Percentiles rank a stretch among this genome's conserved stretches.
These are phyloP conservation scores for Handroanthus guayacan DNA, from an alignment of 257 asterid species.

Conservation along the genomic window DNA sequence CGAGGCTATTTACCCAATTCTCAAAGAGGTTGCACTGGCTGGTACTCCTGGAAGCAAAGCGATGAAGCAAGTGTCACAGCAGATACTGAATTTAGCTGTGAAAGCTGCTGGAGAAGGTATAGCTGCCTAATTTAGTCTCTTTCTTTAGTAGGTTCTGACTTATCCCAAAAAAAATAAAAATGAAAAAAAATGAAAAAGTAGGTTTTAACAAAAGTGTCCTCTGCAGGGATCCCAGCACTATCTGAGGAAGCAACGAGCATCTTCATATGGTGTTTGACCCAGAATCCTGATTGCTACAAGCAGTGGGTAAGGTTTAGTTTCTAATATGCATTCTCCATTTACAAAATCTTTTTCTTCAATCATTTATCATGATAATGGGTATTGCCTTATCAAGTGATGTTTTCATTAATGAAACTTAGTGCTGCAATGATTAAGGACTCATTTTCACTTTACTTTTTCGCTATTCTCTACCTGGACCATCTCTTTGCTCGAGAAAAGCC, in stretches of 20 bases:
- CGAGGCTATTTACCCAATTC: conserved; percentile 75
- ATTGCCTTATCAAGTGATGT: conserved; percentile 13
- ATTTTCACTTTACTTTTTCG: background rate
- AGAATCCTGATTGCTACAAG: conserved; percentile 76
- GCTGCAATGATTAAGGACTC: background rate
- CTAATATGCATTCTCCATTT: background rate
- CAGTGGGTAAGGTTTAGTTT: conserved; percentile 70
- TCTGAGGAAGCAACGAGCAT: conserved; percentile 71
- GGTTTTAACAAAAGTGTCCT: conserved; percentile 33
- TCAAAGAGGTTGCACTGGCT: conserved; percentile 83
- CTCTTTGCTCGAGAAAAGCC: conserved; percentile 5
- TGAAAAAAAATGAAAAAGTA: background rate
- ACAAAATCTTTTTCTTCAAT: background rate
- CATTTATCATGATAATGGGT: background rate
- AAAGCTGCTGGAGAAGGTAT: conserved; percentile 79
- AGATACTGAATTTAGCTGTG: conserved; percentile 59
- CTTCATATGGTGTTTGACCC: conserved; percentile 83
- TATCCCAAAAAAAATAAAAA: background rate
- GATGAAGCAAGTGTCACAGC: conserved; percentile 76
- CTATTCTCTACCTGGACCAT: background rate
- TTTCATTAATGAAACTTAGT: conserved; percentile 1
- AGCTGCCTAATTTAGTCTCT: background rate
- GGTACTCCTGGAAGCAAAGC: conserved; percentile 92
- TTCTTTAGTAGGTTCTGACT: no score
- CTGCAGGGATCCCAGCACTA: conserved; percentile 71